Conservation (phyloP, 1,284 basidiomycete species). For the Phylloboletellus chloephorus region DNA sequence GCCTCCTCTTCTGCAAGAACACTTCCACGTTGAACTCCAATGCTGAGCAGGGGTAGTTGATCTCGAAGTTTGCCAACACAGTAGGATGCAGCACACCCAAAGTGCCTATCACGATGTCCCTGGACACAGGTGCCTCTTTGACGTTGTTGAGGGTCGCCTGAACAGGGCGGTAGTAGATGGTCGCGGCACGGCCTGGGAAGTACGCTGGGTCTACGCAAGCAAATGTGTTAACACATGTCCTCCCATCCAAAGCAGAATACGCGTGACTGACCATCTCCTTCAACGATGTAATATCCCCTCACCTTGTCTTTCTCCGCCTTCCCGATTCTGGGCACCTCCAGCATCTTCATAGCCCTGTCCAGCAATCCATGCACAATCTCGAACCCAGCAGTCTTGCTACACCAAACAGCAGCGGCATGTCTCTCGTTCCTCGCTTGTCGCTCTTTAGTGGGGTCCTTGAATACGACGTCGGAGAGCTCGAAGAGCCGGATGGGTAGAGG, state of each 20-base stretch:
- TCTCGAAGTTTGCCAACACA: slow-evolving; percentile 90
- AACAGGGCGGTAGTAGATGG: slow-evolving; percentile 74
- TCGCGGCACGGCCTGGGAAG: slow-evolving; percentile 92
- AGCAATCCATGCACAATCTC: slow-evolving; percentile 95
- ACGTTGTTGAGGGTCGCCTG: slow-evolving; percentile 16
- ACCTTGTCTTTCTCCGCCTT: slow-evolving; percentile 50
- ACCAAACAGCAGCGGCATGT: slow-evolving; percentile 88
- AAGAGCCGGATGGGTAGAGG: slow-evolving; percentile 91
- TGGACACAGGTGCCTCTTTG: slow-evolving; percentile 21
- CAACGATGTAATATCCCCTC: slow-evolving; percentile 90
- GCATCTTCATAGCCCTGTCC: slow-evolving; percentile 91
- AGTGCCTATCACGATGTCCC: slow-evolving; percentile 73
- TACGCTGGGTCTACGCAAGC: slow-evolving; percentile 70
- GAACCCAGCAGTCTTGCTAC: slow-evolving; percentile 94
- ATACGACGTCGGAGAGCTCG: slow-evolving; percentile 89
- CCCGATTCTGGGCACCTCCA: slow-evolving; percentile 81
- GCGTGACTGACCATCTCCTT: slow-evolving; percentile 63
- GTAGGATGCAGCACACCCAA: slow-evolving; percentile 88
- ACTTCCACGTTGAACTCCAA: slow-evolving; percentile 93
- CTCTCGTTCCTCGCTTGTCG: slow-evolving; percentile 85
- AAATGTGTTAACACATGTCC: slow-evolving; percentile 6
- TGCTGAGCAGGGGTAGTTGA: slow-evolving; percentile 92
- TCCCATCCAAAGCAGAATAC: not conserved
- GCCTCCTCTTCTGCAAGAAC: slow-evolving; percentile 71
- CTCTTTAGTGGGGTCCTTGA: slow-evolving; percentile 78